Conservation (phyloP, 2,329 filamentous ascomycete species). For the Trichoderma arundinaceum region DNA sequence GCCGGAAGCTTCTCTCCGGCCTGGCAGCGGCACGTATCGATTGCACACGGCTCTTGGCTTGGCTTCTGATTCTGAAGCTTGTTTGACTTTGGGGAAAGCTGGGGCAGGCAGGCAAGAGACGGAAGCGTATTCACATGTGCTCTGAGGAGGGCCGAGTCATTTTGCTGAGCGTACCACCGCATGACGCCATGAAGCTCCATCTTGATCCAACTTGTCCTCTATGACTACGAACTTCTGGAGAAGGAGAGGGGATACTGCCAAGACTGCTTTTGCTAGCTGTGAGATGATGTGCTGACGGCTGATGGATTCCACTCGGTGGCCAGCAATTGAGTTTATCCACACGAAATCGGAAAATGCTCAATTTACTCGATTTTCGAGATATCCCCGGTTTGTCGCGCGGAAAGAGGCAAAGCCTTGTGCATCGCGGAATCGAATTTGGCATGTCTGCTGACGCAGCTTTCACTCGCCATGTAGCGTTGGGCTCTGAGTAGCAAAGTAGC, state of each 20-base stretch:
- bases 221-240: neutral
- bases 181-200: too few species aligned
- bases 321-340: too few species aligned
- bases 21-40: neutral
- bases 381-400: neutral
- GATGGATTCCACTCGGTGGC: too few species aligned
- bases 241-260: too few species aligned
- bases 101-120: too few species aligned
- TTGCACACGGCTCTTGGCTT: neutral
- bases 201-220: too few species aligned
- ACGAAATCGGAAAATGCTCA: too few species aligned
- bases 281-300: too few species aligned
- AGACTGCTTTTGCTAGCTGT: neutral
- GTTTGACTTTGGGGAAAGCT: neutral
- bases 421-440: neutral
- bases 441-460: neutral
- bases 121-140: too few species aligned
- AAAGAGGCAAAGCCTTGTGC: neutral
- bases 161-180: too few species aligned
- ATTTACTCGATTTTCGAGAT: neutral
- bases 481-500: too few species aligned
- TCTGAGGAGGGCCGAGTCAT: too few species aligned
- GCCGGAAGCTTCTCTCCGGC: constrained; percentile 19
- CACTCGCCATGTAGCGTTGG: neutral
- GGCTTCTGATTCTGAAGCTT: constrained; percentile 6